Evolutionary conservation across 2,329 filamentous ascomycete species (phyloP), one percentile per base, ranked within the genome.

Genomic region (Xenoacremonium recifei): DNA sequence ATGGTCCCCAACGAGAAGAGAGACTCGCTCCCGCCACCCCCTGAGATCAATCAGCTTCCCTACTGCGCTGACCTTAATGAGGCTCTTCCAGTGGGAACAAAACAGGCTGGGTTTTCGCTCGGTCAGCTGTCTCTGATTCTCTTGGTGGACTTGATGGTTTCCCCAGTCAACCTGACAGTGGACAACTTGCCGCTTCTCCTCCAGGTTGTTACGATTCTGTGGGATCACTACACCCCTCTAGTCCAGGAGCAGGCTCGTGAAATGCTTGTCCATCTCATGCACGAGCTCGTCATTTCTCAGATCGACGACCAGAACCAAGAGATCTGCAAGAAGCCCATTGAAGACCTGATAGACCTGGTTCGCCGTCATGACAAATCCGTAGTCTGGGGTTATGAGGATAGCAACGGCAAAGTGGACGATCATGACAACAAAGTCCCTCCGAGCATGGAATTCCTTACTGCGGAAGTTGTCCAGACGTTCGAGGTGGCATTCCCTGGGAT

Each of bases 191-290:
- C 92, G 1, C 78, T 95, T 19, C 72, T 99, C 16, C 72, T 99
- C 12, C 93, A 99, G 64, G 88, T 96, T 7, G 85, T 96, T 5
- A 84, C 92, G 11, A 89, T 97, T 4, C 77, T 97, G 2, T 99
- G 93, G 93, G 95, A 99, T 62, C 92, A 97, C 59, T 96, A 99
- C 58, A 96, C 89, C 2, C 83, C 89, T 3, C 79, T 96, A 10
- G 93, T 99, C 2, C 92, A 97, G 63, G 93, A 97, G 53, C 92
- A 99, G 64, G 91, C 95, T 21, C 83, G 91, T 36, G 93, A 99
- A 66, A 96, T 99, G 91, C 79, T 99, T 13, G 91, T 99, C 2
- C 93, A 99, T 69, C 77, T 99, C 15, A 95, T 99, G 35, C 93
- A 99, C 57, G 93, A 97, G 63, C 75, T 97, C 6, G 89, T 99